These are phyloP conservation scores for Buxus sempervirens DNA, from an alignment of 164 flowering plant genomes.

Conservation along the genomic window DNA sequence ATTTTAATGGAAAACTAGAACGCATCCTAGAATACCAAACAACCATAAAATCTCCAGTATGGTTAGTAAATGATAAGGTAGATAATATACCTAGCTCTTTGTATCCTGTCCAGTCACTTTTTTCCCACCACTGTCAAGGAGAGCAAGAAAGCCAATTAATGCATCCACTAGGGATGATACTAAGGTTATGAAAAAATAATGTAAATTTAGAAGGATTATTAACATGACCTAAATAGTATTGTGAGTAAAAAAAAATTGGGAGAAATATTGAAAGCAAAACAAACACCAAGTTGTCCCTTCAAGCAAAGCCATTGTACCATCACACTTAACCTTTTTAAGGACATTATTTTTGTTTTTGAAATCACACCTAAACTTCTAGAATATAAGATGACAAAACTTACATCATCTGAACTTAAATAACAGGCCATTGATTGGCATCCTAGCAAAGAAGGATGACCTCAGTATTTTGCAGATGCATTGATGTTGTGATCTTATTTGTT, in stretches of 20 bases:
- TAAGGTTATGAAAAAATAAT: constrained; percentile 36
- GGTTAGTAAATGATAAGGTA: constrained; percentile 6
- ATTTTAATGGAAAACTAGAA: too few relatives aligned
- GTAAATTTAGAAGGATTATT: not conserved
- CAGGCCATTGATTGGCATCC: not conserved
- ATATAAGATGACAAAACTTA: too few relatives aligned
- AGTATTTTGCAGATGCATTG: not conserved
- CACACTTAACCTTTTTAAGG: not conserved
- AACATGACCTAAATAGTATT: not conserved
- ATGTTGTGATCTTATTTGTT: not conserved
- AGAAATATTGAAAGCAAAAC: not conserved
- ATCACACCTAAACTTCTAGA: too few relatives aligned
- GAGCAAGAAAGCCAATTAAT: constrained; percentile 74
- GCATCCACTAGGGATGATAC: constrained; percentile 65
- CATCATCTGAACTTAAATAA: too few relatives aligned
- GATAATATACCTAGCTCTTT: constrained; percentile 82
- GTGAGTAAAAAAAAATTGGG: not conserved
- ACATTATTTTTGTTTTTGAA: not conserved
- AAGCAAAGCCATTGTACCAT: not conserved
- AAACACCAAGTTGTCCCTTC: not conserved
- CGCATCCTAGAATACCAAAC: too few relatives aligned
- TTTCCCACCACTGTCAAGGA: constrained; percentile 99
- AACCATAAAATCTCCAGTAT: not conserved
- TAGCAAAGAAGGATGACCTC: not conserved
- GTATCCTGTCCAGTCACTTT: constrained; percentile 98